Percentiles rank a stretch among this genome's conserved stretches.
These are phyloP conservation scores for Linaria vulgaris DNA, from an alignment of 257 asterid species.

Conservation along the genomic window DNA sequence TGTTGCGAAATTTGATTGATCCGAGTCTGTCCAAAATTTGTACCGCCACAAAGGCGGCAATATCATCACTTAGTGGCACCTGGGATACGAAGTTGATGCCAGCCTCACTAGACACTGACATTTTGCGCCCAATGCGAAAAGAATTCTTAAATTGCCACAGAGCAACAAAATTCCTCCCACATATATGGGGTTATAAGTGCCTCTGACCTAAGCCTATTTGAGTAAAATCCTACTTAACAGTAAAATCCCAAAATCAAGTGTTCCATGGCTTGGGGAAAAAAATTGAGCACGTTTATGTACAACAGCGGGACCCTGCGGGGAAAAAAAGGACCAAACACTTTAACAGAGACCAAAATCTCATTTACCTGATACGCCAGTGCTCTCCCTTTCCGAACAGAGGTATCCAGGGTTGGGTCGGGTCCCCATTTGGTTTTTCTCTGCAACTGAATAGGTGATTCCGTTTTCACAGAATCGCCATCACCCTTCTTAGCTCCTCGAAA, in stretches of 20 bases:
- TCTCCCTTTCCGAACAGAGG: constrained; percentile 74
- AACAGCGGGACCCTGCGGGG: background rate
- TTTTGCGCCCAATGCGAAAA: constrained; percentile 42
- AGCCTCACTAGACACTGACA: constrained; percentile 53
- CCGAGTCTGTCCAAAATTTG: constrained; percentile 87
- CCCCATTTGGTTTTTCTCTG: constrained; percentile 95
- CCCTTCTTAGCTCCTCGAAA: constrained; percentile 63
- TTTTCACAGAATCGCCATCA: constrained; percentile 44
- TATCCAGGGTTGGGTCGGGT: constrained; percentile 68
- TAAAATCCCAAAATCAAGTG: background rate
- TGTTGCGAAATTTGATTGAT: constrained; percentile 76
- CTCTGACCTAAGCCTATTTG: constrained; percentile 28
- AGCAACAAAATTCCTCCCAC: constrained; percentile 35
- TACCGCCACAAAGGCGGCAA: constrained; percentile 64
- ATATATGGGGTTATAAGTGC: constrained; percentile 31
- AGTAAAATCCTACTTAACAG: constrained; percentile 23
- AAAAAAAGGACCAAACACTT: background rate
- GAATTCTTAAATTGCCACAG: constrained; percentile 39
- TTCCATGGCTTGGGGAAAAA: background rate
- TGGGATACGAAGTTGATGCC: constrained; percentile 50
- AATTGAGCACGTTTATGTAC: constrained; percentile 1
- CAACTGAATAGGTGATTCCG: constrained; percentile 49
- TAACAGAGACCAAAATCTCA: constrained; percentile 16
- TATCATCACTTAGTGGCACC: constrained; percentile 70
- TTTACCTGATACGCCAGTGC: constrained; percentile 86